phyloP scores from a whole-genome alignment of 371 early-diverging fungal genomes.

The Coemansia sp. region DNA sequence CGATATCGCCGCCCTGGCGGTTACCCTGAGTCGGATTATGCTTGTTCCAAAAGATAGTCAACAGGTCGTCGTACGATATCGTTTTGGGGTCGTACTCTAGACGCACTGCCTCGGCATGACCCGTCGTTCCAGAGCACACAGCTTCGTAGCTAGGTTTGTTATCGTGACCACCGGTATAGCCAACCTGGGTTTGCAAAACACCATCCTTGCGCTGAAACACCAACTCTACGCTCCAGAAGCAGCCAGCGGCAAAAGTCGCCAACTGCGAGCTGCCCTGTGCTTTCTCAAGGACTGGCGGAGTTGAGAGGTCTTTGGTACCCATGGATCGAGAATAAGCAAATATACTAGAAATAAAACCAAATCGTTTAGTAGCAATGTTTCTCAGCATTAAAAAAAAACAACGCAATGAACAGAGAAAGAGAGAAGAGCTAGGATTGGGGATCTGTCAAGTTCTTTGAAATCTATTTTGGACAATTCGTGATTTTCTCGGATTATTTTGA shows the following conservation, averaged over 20 bases:
- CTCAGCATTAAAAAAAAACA: background rate
- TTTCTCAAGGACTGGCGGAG: constrained; percentile 24
- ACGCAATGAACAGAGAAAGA: background rate
- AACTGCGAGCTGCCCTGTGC: constrained; percentile 29
- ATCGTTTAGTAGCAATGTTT: background rate
- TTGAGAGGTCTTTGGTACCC: constrained; percentile 22
- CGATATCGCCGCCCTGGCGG: constrained; percentile 68
- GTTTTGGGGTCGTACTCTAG: constrained; percentile 71
- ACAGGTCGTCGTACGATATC: constrained; percentile 65
- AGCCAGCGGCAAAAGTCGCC: constrained; percentile 68
- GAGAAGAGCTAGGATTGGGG: background rate
- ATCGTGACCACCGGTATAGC: constrained; percentile 77
- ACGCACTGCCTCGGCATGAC: constrained; percentile 83
- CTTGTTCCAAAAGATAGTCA: constrained; percentile 83
- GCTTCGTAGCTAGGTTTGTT: constrained; percentile 61
- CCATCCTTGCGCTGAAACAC: constrained; percentile 65
- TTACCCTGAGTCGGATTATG: constrained; percentile 73
- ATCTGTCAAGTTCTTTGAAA: background rate
- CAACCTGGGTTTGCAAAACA: constrained; percentile 67
- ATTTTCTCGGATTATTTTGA: no score
- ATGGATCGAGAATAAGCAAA: constrained; percentile 11
- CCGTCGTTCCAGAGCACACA: constrained; percentile 54
- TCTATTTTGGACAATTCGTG: no score
- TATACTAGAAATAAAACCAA: constrained; percentile 2
- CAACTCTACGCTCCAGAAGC: constrained; percentile 89